Percentiles rank a stretch among this genome's conserved stretches.
phyloP scores from a whole-genome alignment of 345 rosid genomes.

The Citrus hindsii region DNA sequence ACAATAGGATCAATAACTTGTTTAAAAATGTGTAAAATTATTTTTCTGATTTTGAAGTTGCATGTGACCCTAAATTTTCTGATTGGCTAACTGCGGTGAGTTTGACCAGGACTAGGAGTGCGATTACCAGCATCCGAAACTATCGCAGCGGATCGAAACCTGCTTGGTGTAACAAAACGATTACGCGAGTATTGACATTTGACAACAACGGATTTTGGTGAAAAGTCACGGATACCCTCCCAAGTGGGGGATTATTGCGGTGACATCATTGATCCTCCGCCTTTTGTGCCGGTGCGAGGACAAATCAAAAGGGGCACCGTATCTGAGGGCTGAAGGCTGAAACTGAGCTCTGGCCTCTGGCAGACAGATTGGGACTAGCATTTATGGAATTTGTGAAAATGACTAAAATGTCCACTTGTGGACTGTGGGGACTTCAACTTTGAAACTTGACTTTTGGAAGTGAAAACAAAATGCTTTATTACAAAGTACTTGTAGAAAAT shows the following conservation, averaged over 20 bases:
- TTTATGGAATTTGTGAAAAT: conserved; percentile 14
- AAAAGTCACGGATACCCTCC: background rate
- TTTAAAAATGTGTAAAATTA: too few relatives aligned
- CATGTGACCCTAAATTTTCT: background rate
- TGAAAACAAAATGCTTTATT: background rate
- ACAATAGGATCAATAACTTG: too few relatives aligned
- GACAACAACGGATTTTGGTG: background rate
- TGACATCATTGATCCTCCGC: background rate
- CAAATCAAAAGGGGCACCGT: background rate
- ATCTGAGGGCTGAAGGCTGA: background rate
- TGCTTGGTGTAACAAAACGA: too few relatives aligned
- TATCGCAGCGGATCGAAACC: background rate
- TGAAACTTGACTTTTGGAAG: background rate
- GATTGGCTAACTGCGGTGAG: background rate
- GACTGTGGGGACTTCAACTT: background rate
- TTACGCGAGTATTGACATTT: background rate
- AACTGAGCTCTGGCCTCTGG: background rate
- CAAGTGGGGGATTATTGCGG: background rate
- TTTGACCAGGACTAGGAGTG: background rate
- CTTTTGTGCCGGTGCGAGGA: background rate
- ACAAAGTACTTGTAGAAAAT: background rate
- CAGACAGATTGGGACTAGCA: conserved; percentile 10
- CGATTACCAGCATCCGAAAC: background rate
- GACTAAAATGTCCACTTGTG: conserved; percentile 28
- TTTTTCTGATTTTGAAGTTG: too few relatives aligned